These are phyloP conservation scores for Marchantia polymorpha DNA, from an alignment of 225 moss, liverwort and hornwort species.

Conservation along the genomic window DNA sequence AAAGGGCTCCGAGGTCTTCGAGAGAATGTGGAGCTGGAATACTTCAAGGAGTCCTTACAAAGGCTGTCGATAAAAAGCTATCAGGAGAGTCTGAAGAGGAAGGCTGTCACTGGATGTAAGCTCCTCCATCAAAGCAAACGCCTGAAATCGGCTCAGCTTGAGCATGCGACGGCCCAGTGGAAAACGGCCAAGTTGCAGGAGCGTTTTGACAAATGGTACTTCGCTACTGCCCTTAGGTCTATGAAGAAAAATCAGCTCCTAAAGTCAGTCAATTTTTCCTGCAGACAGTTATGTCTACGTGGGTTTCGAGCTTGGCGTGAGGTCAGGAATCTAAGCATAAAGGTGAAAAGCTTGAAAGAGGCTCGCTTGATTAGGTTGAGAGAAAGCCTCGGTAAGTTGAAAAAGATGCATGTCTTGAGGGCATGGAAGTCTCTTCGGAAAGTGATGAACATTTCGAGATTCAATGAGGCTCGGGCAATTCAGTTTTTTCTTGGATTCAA, in stretches of 20 bases:
- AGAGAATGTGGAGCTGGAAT: constrained; percentile 28
- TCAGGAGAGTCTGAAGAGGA: constrained; percentile 40
- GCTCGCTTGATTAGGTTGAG: constrained; percentile 25
- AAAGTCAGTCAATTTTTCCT: constrained; percentile 32
- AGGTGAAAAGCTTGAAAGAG: constrained; percentile 20
- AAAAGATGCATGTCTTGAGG: constrained; percentile 31
- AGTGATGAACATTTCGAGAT: constrained; percentile 40
- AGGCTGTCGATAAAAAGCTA: constrained; percentile 33
- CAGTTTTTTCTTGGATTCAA: constrained; percentile 32
- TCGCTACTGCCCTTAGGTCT: constrained; percentile 33
- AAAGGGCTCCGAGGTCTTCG: constrained; percentile 34
- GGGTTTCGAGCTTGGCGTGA: constrained; percentile 34
- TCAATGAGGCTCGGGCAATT: constrained; percentile 42
- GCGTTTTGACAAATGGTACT: constrained; percentile 42
- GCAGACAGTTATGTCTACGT: constrained; percentile 27
- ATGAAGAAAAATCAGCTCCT: constrained; percentile 30
- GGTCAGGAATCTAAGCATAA: constrained; percentile 20
- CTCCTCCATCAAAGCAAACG: constrained; percentile 33
- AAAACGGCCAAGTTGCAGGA: constrained; percentile 35
- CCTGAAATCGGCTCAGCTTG: constrained; percentile 33
- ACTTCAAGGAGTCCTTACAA: constrained; percentile 28
- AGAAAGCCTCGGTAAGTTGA: constrained; percentile 22
- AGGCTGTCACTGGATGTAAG: constrained; percentile 42
- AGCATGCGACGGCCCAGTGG: constrained; percentile 32
- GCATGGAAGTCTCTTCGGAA: constrained; percentile 40